These are phyloP conservation scores for Ceratobasidium sp. DNA, from an alignment of 1,284 basidiomycete genomes.

Conservation along the genomic window DNA sequence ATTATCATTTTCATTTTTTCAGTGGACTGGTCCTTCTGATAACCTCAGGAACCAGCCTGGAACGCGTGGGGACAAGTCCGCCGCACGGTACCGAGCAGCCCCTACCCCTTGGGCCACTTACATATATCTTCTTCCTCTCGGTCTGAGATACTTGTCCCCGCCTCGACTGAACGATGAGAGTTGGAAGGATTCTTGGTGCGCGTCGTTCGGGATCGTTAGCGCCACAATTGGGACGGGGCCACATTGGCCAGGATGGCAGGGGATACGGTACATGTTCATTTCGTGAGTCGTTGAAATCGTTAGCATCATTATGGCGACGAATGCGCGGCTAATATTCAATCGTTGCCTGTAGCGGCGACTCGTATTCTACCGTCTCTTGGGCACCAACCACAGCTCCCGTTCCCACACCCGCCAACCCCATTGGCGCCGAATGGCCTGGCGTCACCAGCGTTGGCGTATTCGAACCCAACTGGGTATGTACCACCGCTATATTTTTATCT, in stretches of 20 bases:
- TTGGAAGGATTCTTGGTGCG: neutral
- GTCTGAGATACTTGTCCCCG: neutral
- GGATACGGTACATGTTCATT: conserved; percentile 21
- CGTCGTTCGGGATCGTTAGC: neutral
- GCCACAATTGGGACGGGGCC: conserved; percentile 12
- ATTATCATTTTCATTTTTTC: too few species aligned
- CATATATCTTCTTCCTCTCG: neutral
- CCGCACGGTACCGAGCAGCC: conserved; percentile 15
- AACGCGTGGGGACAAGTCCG: conserved; percentile 16
- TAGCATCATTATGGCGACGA: neutral
- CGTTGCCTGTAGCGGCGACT: neutral
- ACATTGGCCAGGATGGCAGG: conserved; percentile 12
- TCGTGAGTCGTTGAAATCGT: neutral
- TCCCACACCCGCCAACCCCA: conserved; percentile 5
- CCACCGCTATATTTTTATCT: neutral
- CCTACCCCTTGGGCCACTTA: neutral
- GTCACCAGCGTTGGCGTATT: conserved; percentile 6
- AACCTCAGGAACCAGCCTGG: neutral
- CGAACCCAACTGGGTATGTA: conserved; percentile 21
- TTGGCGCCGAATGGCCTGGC: conserved; percentile 17
- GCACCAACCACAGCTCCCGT: neutral
- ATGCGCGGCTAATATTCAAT: neutral
- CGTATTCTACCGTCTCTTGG: conserved; percentile 26
- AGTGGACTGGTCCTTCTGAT: neutral
- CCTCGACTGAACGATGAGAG: neutral